phyloP scores from a whole-genome alignment of 306 rosid species.

The Pyrus communis region DNA sequence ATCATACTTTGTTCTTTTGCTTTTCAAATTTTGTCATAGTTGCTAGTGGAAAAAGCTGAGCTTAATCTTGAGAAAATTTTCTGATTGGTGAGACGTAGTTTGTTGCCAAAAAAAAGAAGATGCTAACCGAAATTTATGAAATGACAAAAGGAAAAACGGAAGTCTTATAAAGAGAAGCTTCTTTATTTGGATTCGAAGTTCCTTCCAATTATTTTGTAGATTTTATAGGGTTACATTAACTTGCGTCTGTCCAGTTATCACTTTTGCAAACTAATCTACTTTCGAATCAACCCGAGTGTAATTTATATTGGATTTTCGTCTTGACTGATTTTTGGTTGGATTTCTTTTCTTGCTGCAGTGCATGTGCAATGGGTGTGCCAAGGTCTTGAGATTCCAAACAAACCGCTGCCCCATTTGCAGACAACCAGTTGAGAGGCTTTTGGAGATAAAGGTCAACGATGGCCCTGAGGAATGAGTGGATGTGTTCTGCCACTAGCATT shows the following conservation, averaged over 20 bases:
- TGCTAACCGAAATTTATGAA: background rate
- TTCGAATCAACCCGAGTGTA: background rate
- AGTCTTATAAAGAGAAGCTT: background rate
- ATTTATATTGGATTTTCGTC: background rate
- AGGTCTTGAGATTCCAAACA: slow-evolving; percentile 83
- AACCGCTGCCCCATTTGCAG: slow-evolving; percentile 94
- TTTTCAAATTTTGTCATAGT: slow-evolving; percentile 2
- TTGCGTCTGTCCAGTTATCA: background rate
- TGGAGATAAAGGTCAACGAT: slow-evolving; percentile 76
- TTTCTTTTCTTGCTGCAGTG: slow-evolving; percentile 51
- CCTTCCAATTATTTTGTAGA: background rate
- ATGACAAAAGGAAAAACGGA: background rate
- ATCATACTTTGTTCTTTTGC: slow-evolving; percentile 7
- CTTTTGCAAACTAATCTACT: background rate
- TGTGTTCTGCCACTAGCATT: background rate
- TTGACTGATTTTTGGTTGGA: slow-evolving; percentile 10
- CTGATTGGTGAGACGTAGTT: background rate
- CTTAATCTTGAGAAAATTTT: background rate
- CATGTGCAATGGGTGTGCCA: slow-evolving; percentile 90
- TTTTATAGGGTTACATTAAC: background rate
- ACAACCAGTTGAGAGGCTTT: slow-evolving; percentile 92
- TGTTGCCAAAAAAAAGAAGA: background rate
- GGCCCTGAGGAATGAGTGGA: slow-evolving; percentile 50
- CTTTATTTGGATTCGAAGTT: background rate
- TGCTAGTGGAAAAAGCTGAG: background rate